Evolutionary conservation across 2,329 filamentous ascomycete genomes (phyloP), one percentile per base, ranked within the genome.

Genomic region (Botrytis byssoidea): DNA sequence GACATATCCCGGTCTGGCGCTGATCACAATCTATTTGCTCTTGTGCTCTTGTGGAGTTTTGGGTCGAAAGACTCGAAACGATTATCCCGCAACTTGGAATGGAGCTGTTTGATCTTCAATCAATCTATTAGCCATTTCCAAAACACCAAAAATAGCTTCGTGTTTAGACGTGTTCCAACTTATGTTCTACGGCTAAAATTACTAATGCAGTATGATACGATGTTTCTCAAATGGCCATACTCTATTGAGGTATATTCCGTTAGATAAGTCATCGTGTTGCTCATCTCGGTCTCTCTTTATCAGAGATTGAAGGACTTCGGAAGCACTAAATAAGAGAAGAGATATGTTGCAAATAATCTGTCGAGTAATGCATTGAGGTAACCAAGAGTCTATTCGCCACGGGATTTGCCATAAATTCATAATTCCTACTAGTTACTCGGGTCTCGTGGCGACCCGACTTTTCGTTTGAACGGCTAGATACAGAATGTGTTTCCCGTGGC

Each of bases 391-490:
- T 57, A 67, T 57, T 68, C 63, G 59, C 61, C 20, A 59, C 61
- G 70, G 70, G 63, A 72, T 48, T 72, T 67, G 46, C 61, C 60
- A 67, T 37, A 59, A 72, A 32, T 35, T 46, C 40, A 72, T 46
- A 59, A 32, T 59, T 72, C 37, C 35, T n/a, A 10, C 20, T 18
- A 40, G 4, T 42, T 16, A 68, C 48, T 73, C 57, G 66, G 65
- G 57, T 73, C 71, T 55, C 65, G 57, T 63, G 57, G 65, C 63
- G 66, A 73, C 66, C 57, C 71, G 55, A 63, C 57, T 73, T 73
- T 51, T 70, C 64, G 59, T 51, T 60, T 29, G 46, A 55, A 71
- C 67, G 67, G 72, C 72, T 70, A 65, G 67, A 46, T 48, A 71
- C 66, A 71, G 67, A 46, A 71, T 29, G 32, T 64, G 46, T 57